Base-by-base conservation (phyloP, 306 rosid genomes). In the Gillenia trifoliata region DNA sequence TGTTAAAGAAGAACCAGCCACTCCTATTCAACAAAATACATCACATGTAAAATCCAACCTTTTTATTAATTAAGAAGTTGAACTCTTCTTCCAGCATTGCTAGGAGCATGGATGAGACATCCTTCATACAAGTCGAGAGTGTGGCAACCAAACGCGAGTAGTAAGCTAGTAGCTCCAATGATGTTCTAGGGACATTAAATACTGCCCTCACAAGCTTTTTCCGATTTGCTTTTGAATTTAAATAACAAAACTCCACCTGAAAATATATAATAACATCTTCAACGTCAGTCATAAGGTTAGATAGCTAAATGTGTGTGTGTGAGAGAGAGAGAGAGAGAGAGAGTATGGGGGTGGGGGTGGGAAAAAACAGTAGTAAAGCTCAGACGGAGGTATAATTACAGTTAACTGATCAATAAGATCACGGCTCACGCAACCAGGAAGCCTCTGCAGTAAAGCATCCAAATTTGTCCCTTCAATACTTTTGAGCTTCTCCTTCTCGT, bases 121-220 rank as follows among this genome's bases (percentile, higher is more conserved):
- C 99, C 93, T 95, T 95, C 98, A 95, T 90, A 83, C 99, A 95
- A 68, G 97, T 90, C 50, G 99, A 95, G 78, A 95, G 88, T 47
- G 99, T 95, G 26, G 97, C 91, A 78, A 92, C 91, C 98, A 95
- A 85, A 80, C 99, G 98, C 26, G 99, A 95, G 83, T 95, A 95
- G 82, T 95, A 92, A 4, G 99, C 85, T 47, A 90, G 88, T 60
- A 92, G 88, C 73, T 95, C 99, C 78, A 95, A 83, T 62, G 99
- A 95, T 73, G 99, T 95, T 87, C 99, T 90, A 8, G 99, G 99
- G 70, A 95, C 98, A 85, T 81, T 92, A 81, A 95, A 95, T 91
- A 92, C 77, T 75, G 97, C 96, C 89, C 97, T 86, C 59, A 81
- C 99, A 65, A 95, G 99, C 84, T 92, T 95, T 81, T 95, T 95